Evolutionary conservation across 2,329 filamentous ascomycete species (phyloP).

Genomic region (Pyrenophora seminiperda): DNA sequence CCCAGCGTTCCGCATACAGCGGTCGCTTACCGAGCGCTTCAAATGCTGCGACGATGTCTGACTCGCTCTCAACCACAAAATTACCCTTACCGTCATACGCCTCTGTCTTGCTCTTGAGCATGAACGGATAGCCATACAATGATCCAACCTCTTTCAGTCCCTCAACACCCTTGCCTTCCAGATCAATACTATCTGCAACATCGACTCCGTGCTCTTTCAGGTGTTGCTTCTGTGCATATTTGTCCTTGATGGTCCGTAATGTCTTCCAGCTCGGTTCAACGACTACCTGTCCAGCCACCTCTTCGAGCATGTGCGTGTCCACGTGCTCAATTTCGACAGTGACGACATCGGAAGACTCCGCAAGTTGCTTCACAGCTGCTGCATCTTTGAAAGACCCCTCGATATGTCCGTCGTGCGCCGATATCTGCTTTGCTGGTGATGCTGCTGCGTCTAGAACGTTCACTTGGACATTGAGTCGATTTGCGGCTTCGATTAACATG

Average conservation of each 20-base stretch:
- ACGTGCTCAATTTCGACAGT: slow-evolving; percentile 97
- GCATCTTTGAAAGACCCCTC: slow-evolving; percentile 87
- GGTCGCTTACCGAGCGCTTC: slow-evolving; percentile 68
- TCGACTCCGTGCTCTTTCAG: slow-evolving; percentile 70
- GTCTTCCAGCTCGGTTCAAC: slow-evolving; percentile 83
- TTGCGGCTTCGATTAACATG: slow-evolving; percentile 91
- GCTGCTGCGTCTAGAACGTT: slow-evolving; percentile 78
- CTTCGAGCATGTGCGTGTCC: slow-evolving; percentile 85
- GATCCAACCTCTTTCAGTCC: slow-evolving; percentile 68
- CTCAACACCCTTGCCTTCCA: slow-evolving; percentile 63
- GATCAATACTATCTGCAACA: slow-evolving; percentile 71
- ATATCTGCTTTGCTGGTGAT: slow-evolving; percentile 85
- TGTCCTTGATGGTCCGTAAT: slow-evolving; percentile 88
- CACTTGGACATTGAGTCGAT: slow-evolving; percentile 75
- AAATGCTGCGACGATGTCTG: slow-evolving; percentile 69
- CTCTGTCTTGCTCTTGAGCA: slow-evolving; percentile 89
- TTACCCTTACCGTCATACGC: slow-evolving; percentile 91
- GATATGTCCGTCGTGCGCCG: slow-evolving; percentile 74
- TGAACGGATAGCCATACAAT: slow-evolving; percentile 78
- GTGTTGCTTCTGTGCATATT: slow-evolving; percentile 86
- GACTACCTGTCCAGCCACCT: slow-evolving; percentile 71
- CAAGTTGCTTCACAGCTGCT: slow-evolving; percentile 78
- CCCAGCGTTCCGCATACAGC: slow-evolving; percentile 89
- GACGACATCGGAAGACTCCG: slow-evolving; percentile 75
- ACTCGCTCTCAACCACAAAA: slow-evolving; percentile 64